Percentiles rank a stretch among this genome's conserved stretches.
Conservation (phyloP, 345 rosid species). For the Aquilaria sinensis region DNA sequence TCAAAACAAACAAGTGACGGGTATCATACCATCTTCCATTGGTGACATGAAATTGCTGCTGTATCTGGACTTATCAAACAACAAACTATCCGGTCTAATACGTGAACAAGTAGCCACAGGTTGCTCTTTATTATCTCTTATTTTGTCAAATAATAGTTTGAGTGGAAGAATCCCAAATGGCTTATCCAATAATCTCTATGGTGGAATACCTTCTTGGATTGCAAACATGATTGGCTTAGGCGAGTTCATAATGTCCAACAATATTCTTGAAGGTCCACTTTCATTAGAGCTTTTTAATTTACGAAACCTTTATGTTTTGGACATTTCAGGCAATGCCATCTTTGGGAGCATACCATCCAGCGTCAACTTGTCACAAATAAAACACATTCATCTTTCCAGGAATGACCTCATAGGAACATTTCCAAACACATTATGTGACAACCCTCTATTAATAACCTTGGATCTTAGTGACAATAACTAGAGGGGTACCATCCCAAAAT, state of each 20-base stretch:
- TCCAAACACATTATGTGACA: not conserved
- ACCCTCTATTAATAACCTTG: not conserved
- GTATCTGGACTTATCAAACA: too few relatives aligned
- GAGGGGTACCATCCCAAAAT: not conserved
- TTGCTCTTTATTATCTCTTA: too few relatives aligned
- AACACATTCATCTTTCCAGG: not conserved
- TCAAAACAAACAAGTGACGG: too few relatives aligned
- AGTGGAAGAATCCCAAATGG: too few relatives aligned
- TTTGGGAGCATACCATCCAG: not conserved
- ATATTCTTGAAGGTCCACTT: constrained; percentile 2
- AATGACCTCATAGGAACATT: not conserved
- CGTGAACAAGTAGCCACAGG: too few relatives aligned
- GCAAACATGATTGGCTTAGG: not conserved
- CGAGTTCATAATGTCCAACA: not conserved
- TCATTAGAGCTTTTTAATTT: constrained; percentile 1
- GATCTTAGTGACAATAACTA: not conserved
- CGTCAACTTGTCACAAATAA: not conserved
- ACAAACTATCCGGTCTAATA: too few relatives aligned
- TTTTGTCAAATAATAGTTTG: too few relatives aligned
- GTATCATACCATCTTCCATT: too few relatives aligned
- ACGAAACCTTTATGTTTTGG: rapidly evolving
- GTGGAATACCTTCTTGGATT: too few relatives aligned
- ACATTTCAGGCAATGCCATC: constrained; percentile 10
- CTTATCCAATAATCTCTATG: too few relatives aligned
- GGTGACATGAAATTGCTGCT: too few relatives aligned